phyloP scores from a whole-genome alignment of 305 asterid species.

The Fraxinus sp. region DNA sequence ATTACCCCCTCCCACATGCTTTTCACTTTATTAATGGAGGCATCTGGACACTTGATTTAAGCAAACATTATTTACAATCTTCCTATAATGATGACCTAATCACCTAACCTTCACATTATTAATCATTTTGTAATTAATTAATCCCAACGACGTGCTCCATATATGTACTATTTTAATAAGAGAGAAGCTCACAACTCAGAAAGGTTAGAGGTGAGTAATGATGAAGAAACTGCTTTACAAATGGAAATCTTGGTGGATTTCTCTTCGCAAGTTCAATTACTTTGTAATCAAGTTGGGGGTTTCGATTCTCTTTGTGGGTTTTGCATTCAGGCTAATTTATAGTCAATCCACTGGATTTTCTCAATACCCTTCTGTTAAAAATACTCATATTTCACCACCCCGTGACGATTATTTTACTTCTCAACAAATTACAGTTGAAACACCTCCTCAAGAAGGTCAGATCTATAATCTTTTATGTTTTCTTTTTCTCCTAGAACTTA shows the following conservation, averaged over 20 bases:
- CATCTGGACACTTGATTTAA: background rate
- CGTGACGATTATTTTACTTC: conserved; percentile 20
- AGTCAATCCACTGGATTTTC: conserved; percentile 45
- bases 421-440: conserved; percentile 26
- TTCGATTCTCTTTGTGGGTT: conserved; percentile 50
- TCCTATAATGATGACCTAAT: background rate
- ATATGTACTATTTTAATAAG: background rate
- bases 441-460: conserved; percentile 40
- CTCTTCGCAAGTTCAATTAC: conserved; percentile 43
- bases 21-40: background rate
- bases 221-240: conserved; percentile 38
- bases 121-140: background rate
- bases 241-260: conserved; percentile 50
- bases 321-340: conserved; percentile 44
- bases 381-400: conserved; percentile 23
- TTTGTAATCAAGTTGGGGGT: conserved; percentile 52
- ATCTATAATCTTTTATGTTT: conserved; percentile 14
- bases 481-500: background rate
- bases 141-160: too few relatives aligned
- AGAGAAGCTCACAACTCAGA: background rate
- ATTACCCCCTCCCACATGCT: background rate
- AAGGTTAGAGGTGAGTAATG: conserved; percentile 17
- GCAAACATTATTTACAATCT: background rate
- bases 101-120: background rate
- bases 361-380: conserved; percentile 35